phyloP scores from a whole-genome alignment of 305 asterid species.

The Striga hermonthica region DNA sequence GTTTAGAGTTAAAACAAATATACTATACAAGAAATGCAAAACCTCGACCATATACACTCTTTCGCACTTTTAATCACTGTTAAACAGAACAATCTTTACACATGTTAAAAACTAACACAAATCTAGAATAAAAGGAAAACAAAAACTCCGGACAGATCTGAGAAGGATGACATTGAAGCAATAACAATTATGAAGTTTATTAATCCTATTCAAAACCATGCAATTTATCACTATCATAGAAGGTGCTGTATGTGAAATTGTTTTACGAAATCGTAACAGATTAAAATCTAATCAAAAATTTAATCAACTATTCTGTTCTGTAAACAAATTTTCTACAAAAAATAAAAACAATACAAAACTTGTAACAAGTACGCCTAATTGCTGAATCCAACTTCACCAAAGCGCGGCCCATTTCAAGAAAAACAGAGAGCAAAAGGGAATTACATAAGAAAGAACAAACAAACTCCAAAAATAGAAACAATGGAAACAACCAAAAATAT shows the following conservation, averaged over 20 bases:
- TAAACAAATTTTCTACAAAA: background rate
- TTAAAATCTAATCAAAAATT: conserved; percentile 16
- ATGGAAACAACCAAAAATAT: conserved; percentile 35
- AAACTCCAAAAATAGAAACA: background rate
- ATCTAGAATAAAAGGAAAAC: background rate
- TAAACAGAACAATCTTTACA: background rate
- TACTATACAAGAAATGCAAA: background rate
- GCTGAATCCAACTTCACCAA: too few relatives aligned
- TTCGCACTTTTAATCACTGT: background rate
- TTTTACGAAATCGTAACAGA: background rate
- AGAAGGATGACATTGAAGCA: background rate
- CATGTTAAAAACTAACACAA: background rate
- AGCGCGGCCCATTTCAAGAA: too few relatives aligned
- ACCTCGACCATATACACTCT: conserved; percentile 2
- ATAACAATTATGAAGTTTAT: conserved; percentile 12
- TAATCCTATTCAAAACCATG: background rate
- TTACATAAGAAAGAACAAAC: too few relatives aligned
- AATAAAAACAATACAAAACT: background rate
- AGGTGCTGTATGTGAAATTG: conserved; percentile 18
- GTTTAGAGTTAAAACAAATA: background rate
- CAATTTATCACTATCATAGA: conserved; percentile 13
- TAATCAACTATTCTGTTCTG: conserved; percentile 23
- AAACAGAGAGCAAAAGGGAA: too few relatives aligned
- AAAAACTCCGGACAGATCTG: background rate
- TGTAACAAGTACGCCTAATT: background rate